Conservation (phyloP, 495 filamentous ascomycete genomes). For the Aspergillus olivimuriae region DNA sequence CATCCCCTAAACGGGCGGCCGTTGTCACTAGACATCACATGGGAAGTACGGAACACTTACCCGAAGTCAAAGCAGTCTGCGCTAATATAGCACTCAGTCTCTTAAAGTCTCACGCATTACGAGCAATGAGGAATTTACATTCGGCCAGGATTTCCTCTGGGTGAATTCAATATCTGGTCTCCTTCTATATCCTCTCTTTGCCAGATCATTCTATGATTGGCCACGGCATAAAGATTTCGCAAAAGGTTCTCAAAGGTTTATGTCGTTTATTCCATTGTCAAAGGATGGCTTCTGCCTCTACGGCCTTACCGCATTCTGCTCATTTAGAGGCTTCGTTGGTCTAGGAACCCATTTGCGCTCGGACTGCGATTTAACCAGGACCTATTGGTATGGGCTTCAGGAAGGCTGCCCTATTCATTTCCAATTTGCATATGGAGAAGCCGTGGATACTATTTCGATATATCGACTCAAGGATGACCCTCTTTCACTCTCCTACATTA, state of each 20-base stretch:
- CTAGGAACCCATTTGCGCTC: neutral
- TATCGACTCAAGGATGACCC: neutral
- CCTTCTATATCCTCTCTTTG: neutral
- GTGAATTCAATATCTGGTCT: neutral
- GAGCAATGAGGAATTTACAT: neutral
- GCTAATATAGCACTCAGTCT: neutral
- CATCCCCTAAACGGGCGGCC: neutral
- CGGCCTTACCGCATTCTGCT: constrained; percentile 3
- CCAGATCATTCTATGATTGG: constrained; percentile 2
- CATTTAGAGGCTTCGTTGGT: neutral
- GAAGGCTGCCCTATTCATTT: constrained; percentile 2
- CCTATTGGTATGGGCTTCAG: constrained; percentile 4
- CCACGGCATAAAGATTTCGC: constrained; percentile 5
- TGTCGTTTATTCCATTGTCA: neutral
- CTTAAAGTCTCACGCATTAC: neutral
- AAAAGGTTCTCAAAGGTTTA: constrained; percentile 1
- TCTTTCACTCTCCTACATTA: neutral
- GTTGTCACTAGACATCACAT: neutral
- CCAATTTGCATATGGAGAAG: neutral
- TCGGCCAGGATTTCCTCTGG: constrained; percentile 5
- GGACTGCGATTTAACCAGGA: neutral
- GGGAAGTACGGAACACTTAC: constrained; percentile 3
- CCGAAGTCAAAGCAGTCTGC: neutral
- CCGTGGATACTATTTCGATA: neutral
- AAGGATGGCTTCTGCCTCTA: neutral